Percentiles rank a stretch among this genome's conserved stretches.
Evolutionary conservation across 495 filamentous ascomycete genomes (phyloP).

Genomic region (Aspergillus coremiiformis): DNA sequence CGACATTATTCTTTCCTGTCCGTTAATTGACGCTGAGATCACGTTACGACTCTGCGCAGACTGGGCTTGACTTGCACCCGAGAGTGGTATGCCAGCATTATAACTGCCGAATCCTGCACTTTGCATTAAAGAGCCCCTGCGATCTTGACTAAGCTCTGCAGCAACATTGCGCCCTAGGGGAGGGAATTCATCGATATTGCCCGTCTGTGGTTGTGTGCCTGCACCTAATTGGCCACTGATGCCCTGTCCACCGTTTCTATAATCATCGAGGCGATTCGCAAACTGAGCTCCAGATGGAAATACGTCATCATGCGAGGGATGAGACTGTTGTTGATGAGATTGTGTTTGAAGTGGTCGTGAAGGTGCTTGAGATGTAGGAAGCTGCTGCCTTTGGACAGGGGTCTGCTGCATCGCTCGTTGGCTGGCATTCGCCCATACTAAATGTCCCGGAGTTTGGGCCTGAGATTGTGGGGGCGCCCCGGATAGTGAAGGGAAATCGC

Average conservation of each 20-base stretch:
- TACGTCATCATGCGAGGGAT: conserved; percentile 51
- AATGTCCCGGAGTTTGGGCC: conserved; percentile 46
- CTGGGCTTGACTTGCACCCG: conserved; percentile 21
- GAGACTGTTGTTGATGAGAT: conserved; percentile 50
- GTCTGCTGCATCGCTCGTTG: conserved; percentile 52
- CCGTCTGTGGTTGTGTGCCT: conserved; percentile 55
- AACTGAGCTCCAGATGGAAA: conserved; percentile 48
- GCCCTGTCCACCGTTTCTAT: conserved; percentile 53
- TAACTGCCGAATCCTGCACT: conserved; percentile 56
- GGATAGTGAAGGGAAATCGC: conserved; percentile 80
- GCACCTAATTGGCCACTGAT: conserved; percentile 49
- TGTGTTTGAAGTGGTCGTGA: conserved; percentile 46
- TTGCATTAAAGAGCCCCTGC: conserved; percentile 55
- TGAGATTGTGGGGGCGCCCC: conserved; percentile 61
- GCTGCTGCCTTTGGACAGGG: conserved; percentile 60
- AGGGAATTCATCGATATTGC: conserved; percentile 76
- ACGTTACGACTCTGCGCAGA: conserved; percentile 24
- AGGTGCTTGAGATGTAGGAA: conserved; percentile 41
- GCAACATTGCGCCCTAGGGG: conserved; percentile 65
- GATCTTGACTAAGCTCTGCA: conserved; percentile 65
- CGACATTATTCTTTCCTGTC: conserved; percentile 32
- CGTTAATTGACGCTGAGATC: conserved; percentile 22
- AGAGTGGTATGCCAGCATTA: conserved; percentile 40
- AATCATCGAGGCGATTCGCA: conserved; percentile 49
- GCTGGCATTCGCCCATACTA: conserved; percentile 61